These are phyloP conservation scores for Geosmithia flava DNA, from an alignment of 2,329 filamentous ascomycete genomes.

Conservation along the genomic window DNA sequence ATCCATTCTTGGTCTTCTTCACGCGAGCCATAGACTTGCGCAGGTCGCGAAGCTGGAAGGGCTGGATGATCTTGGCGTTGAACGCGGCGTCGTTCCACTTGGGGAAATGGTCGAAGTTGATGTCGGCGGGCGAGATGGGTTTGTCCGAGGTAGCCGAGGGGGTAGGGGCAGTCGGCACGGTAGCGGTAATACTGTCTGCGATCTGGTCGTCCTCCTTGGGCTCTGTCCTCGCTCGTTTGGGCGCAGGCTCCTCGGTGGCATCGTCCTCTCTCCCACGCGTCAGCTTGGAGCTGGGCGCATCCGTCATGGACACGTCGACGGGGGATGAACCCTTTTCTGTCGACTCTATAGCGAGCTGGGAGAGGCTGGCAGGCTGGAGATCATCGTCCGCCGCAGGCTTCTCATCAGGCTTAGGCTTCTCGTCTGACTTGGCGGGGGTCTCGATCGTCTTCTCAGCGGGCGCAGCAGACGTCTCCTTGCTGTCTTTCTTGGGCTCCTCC, in stretches of 20 bases:
- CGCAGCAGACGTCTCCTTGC: background rate
- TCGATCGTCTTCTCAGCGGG: background rate
- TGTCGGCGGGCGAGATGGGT: background rate
- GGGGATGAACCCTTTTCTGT: constrained; percentile 15
- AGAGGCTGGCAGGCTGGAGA: constrained; percentile 21
- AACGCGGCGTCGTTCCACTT: constrained; percentile 28
- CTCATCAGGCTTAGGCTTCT: background rate
- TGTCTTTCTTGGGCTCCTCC: constrained; percentile 6
- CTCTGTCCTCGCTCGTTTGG: constrained; percentile 73
- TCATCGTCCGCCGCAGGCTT: constrained; percentile 19
- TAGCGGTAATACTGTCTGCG: background rate
- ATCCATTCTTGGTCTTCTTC: constrained; percentile 77
- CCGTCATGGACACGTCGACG: constrained; percentile 38
- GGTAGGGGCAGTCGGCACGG: background rate
- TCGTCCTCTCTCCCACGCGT: constrained; percentile 72
- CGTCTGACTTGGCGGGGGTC: background rate
- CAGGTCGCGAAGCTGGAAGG: constrained; percentile 48
- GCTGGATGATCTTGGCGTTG: constrained; percentile 39
- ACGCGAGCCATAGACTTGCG: constrained; percentile 57
- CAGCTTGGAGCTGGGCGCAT: constrained; percentile 43
- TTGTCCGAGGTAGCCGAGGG: constrained; percentile 1
- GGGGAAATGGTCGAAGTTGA: constrained; percentile 16
- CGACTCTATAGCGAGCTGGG: constrained; percentile 23
- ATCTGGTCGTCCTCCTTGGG: constrained; percentile 26
- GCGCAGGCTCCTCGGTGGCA: constrained; percentile 48